Conservation (phyloP, 2,329 filamentous ascomycete genomes). For the Colletotrichum shisoi region DNA sequence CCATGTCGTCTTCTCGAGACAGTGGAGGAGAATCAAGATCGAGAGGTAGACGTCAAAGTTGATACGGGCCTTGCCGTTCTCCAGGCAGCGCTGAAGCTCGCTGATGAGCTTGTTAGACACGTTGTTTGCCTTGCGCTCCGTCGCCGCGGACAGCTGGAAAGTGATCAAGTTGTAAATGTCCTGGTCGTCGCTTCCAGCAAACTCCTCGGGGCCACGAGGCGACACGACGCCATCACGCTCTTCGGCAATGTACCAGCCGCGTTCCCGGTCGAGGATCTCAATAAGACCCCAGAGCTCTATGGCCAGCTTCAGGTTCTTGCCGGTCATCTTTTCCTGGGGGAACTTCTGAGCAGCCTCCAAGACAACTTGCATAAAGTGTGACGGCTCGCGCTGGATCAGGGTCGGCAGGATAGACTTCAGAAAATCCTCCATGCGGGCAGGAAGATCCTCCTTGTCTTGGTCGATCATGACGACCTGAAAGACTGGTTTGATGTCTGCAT, state of each 20-base stretch:
- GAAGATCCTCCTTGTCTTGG: constrained; percentile 67
- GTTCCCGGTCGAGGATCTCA: constrained; percentile 70
- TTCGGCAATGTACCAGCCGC: constrained; percentile 66
- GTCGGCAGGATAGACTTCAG: constrained; percentile 66
- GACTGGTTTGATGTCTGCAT: constrained; percentile 34
- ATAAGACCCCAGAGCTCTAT: constrained; percentile 72
- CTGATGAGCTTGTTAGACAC: constrained; percentile 67
- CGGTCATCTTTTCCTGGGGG: constrained; percentile 56
- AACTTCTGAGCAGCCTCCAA: constrained; percentile 62
- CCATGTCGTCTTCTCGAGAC: constrained; percentile 73
- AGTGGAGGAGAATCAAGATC: constrained; percentile 69
- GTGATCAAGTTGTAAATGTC: constrained; percentile 69
- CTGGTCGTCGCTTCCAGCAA: constrained; percentile 57
- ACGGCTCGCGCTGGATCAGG: constrained; percentile 67
- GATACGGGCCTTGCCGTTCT: constrained; percentile 67
- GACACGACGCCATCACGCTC: constrained; percentile 54
- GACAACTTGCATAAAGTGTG: constrained; percentile 66
- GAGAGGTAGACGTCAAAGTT: constrained; percentile 69
- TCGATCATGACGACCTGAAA: constrained; percentile 64
- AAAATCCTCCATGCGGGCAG: constrained; percentile 66
- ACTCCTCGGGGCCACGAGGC: constrained; percentile 59
- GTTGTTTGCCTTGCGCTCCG: constrained; percentile 68
- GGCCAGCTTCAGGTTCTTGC: constrained; percentile 64
- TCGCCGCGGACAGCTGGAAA: constrained; percentile 70
- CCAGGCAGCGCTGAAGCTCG: constrained; percentile 67